These are phyloP conservation scores for Aspergillus brasiliensis DNA, from an alignment of 2,329 filamentous ascomycete species.

Conservation along the genomic window DNA sequence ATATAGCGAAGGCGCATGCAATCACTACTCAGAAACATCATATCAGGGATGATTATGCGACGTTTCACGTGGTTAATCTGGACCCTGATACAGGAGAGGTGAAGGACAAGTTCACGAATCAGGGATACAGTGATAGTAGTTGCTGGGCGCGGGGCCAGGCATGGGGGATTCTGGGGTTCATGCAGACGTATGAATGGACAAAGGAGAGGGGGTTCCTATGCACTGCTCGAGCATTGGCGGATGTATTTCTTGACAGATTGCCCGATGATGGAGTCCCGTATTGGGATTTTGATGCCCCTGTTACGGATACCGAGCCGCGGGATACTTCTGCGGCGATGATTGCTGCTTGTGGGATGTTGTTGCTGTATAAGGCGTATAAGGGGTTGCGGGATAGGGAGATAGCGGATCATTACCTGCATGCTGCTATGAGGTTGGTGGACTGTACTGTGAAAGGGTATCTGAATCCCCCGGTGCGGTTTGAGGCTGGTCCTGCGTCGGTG, in stretches of 20 bases:
- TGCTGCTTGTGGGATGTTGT: constrained; percentile 45
- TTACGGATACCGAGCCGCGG: constrained; percentile 18
- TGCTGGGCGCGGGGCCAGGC: constrained; percentile 31
- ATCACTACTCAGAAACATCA: constrained; percentile 44
- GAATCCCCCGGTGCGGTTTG: not conserved
- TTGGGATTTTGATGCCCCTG: constrained; percentile 57
- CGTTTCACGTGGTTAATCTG: constrained; percentile 40
- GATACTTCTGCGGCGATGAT: constrained; percentile 48
- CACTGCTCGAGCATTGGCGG: constrained; percentile 48
- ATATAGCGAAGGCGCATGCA: constrained; percentile 39
- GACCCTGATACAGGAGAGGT: constrained; percentile 44
- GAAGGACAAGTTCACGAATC: constrained; percentile 27
- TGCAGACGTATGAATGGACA: constrained; percentile 46
- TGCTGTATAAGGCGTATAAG: constrained; percentile 38
- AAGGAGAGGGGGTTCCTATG: constrained; percentile 28
- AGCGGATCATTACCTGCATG: constrained; percentile 2
- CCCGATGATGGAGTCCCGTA: constrained; percentile 45
- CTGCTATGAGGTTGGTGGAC: constrained; percentile 13
- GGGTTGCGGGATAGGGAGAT: not conserved
- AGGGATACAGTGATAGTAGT: constrained; percentile 27
- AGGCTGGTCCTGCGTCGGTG: too few relatives aligned
- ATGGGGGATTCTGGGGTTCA: constrained; percentile 35
- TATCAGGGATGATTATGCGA: constrained; percentile 35
- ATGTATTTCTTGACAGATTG: constrained; percentile 50
- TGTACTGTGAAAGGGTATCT: constrained; percentile 13